Evolutionary conservation across 768 basidiomycete genomes (phyloP), one percentile per base, ranked within the genome.

Genomic region (Cubamyces sp.): DNA sequence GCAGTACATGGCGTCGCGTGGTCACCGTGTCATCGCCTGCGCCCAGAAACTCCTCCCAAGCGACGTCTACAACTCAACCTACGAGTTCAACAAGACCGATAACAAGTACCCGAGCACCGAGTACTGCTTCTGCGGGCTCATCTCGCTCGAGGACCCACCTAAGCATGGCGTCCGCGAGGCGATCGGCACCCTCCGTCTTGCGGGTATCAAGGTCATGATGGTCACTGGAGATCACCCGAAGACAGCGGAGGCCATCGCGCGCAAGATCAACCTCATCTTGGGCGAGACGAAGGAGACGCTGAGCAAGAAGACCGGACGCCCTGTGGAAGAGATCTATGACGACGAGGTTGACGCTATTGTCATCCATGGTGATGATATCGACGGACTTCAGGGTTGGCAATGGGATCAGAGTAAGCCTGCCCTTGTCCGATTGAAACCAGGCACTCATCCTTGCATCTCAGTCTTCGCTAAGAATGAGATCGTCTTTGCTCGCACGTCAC

Each of bases 151-250:
- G 68, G 87, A 89, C 70, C 87, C 87, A 15, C 87, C 87, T 5
- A 88, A 87, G 66, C 85, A 87, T 64, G 87, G 87, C 26, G 86
- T 89, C 14, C 83, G 87, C 37, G 86, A 89, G 66, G 87, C 87
- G 11, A 87, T 89, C 65, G 87, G 87, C 5, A 87, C 85, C 25
- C 82, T 89, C 54, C 82, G 87, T 59, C 78, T 87, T 8, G 87
- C 87, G 3, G 87, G 87, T 1, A 89, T 88, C 70, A 88, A 87
- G 72, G 86, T 89, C 37, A 88, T 88, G 84, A 89, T 89, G 87
- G 84, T 89, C 5, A 89, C 87, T 23, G 87, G 85, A 60, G 87
- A 88, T 68, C 87, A 89, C 71, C 87, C 87, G 1, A 87, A 88
- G 74, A 89, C 87, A 0, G 87, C 87, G 1, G 87, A 89, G 70